Conservation (phyloP, 176 grass and related monocot species). For the Avena sativa region DNA sequence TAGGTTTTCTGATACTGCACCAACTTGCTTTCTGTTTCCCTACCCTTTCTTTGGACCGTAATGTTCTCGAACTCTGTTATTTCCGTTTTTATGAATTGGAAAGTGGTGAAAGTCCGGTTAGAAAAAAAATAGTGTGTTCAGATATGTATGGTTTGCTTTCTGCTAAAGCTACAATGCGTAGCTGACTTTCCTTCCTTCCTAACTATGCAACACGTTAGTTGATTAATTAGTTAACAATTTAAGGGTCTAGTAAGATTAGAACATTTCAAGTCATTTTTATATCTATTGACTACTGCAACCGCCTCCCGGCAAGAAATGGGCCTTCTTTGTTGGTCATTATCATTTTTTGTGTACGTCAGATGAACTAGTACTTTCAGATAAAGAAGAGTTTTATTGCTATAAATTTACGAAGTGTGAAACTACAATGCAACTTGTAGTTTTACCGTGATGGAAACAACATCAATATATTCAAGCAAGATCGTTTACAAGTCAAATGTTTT, state of each 20-base stretch:
- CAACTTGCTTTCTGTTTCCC: too few relatives aligned
- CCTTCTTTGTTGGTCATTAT: not conserved
- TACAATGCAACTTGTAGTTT: not conserved
- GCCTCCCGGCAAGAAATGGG: constrained; percentile 25
- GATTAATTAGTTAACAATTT: too few relatives aligned
- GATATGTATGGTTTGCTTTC: constrained; percentile 4
- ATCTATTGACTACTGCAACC: not conserved
- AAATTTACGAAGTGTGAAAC: too few relatives aligned
- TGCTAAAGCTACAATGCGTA: constrained; percentile 15
- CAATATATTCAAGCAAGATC: not conserved
- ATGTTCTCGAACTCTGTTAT: too few relatives aligned
- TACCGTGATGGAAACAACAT: not conserved
- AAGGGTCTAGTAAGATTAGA: not conserved
- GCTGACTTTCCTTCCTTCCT: constrained; percentile 31
- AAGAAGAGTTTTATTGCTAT: not conserved
- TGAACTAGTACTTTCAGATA: not conserved
- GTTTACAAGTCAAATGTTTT: not conserved
- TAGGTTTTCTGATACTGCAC: too few relatives aligned
- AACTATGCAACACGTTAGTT: not conserved
- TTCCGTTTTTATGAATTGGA: too few relatives aligned
- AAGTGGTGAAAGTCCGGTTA: too few relatives aligned
- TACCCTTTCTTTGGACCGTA: too few relatives aligned
- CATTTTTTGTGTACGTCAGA: not conserved
- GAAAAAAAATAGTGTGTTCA: not conserved
- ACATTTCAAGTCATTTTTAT: not conserved